Evolutionary conservation across 164 flowering plant genomes (phyloP), one percentile per base, ranked within the genome.

Genomic region (Berberis thunbergii): DNA sequence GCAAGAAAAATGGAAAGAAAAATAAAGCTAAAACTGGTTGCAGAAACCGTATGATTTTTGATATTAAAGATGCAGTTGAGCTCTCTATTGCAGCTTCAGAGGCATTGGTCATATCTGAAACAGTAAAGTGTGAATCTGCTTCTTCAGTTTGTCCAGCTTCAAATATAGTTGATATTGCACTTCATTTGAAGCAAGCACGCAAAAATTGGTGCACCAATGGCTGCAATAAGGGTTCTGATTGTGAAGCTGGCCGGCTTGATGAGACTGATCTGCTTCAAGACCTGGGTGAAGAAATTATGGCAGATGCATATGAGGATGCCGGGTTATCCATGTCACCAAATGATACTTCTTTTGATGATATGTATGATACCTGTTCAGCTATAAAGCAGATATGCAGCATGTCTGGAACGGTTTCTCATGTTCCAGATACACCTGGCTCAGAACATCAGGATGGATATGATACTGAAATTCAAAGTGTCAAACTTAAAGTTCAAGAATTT

Each of bases 21-120:
- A 48, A 45, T 72, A 64, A 68, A 63, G 68, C 65, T 63, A 72
- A 70, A 44, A 43, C 12, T 11, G 55, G 67, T 40, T 45, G 10
- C 49, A 62, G 60, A 45, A 53, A 12, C 57, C 67, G 48, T 13
- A 61, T 70, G 54, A 71, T 50, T 67, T 64, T 67, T 65, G 82
- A 82, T 61, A 55, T 78, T 4, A 26, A 57, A 65, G 81, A 78
- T 75, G 84, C 86, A 26, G 77, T 89, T 66, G 95, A 92, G 70
- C 81, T 87, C 57, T 78, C 87, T 63, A 68, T 87, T 75, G 85
- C 88, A 61, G 98, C 96, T 72, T 89, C 96, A 55, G 98, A 92
- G 73, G 95, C 98, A 58, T 65, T 89, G 63, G 81, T 72, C 59
- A 85, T 92, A 69, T 84, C 88, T 77, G 93, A 87, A 60, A 40